Base-by-base conservation (phyloP, 108 stramenopile genomes). In the Craspedostauros australis region DNA sequence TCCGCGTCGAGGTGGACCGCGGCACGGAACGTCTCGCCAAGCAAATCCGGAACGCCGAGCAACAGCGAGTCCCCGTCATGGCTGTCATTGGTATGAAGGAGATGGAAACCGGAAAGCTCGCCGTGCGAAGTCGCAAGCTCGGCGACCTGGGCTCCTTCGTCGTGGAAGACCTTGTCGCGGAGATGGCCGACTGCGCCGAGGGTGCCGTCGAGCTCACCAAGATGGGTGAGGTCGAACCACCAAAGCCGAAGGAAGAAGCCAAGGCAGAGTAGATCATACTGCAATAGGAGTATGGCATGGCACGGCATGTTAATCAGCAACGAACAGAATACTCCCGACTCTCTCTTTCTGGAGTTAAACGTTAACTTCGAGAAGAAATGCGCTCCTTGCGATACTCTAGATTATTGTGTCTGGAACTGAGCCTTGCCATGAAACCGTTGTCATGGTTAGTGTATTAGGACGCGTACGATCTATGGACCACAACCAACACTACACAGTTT, bases 31-130 rank as follows among this genome's bases (percentile, higher is more conserved):
- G 96, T 28, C 57, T 98, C n/a, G 86, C 84, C 9, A 98, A 98
- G 70, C 93, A 95, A 72, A 96, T 98, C 54, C 88, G 96, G 39
- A 95, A 92, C 62, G 95, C 96, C 5, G 96, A 97, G 62, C 78
- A 91, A 70, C 60, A 79, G 18, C 85, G 91, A 26, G 72, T 94
- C 14, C 96, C 96, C n/a, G 71, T 97, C 44, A 95, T 94, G 86
- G 91, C 90, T 25, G 86, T 97, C 8, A 91, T 97, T 16, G 96
- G 96, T 25, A 72, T 76, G 57, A 91, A 94, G 50, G 96, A 97
- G 68, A 81, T 93, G 82, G 87, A 93, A 49, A 50, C 59, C 19
- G 82, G 84, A 2, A 77, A 72, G 33, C 67, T 96, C 14, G 85
- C 95, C 16, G 75, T 96, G 29, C 84, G 95, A 24, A 82, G 80